A percentile compares a stretch with the other conserved stretches of the same genome.
phyloP scores from a whole-genome alignment of 305 asterid genomes.

The Fraxinus albicans region DNA sequence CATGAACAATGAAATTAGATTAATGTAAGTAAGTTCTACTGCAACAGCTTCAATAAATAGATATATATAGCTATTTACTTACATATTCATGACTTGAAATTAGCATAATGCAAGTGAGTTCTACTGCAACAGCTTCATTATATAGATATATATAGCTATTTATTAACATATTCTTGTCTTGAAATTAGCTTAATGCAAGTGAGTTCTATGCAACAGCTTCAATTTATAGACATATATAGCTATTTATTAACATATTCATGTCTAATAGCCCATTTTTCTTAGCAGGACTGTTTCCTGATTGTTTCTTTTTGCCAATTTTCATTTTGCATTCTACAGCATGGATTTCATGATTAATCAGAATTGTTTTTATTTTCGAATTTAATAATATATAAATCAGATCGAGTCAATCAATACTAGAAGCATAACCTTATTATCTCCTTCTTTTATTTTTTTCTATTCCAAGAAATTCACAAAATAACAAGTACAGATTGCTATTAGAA shows the following conservation, averaged over 20 bases:
- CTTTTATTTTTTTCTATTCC: background rate
- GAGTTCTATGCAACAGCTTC: conserved; percentile 7
- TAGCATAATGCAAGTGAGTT: conserved; percentile 23
- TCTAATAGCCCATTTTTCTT: background rate
- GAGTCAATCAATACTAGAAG: background rate
- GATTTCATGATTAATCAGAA: background rate
- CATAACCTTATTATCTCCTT: background rate
- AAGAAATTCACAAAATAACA: background rate
- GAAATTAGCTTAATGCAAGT: conserved; percentile 16
- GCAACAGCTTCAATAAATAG: background rate
- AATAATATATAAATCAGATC: background rate
- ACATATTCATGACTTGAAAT: background rate
- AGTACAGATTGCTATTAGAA: background rate
- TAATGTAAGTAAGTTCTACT: conserved; percentile 23
- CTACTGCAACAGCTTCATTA: background rate
- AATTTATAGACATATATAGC: background rate
- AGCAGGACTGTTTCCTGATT: background rate
- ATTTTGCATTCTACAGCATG: background rate
- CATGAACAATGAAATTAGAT: background rate
- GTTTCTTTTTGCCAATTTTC: background rate
- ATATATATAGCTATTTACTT: background rate
- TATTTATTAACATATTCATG: background rate
- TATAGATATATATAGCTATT: background rate
- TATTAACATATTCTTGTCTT: background rate
- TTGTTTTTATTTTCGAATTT: background rate